A percentile compares a stretch with the other conserved stretches of the same genome.
These are phyloP conservation scores for Bigelowiella natans DNA, from an alignment of 78 protist genomes.

Conservation along the genomic window DNA sequence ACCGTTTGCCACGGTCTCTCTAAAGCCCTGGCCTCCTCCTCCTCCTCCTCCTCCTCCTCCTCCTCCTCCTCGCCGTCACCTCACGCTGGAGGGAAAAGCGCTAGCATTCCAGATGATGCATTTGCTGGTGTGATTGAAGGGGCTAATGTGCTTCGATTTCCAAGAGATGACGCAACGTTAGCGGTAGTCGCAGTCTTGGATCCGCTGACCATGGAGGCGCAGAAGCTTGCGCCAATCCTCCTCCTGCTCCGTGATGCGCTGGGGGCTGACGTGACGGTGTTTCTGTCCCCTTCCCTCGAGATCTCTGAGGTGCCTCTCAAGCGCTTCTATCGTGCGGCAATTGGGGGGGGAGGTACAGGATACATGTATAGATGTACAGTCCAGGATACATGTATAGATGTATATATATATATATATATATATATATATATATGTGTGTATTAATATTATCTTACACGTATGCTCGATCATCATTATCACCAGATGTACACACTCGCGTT, in stretches of 20 bases:
- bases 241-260: not conserved
- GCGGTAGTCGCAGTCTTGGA: not conserved
- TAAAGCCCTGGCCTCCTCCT: no score
- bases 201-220: not conserved
- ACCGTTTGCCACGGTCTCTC: no score
- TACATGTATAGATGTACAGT: not conserved
- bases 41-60: no score
- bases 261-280: not conserved
- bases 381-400: not conserved
- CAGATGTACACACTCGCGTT: no score
- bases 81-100: no score
- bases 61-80: no score
- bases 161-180: no score
- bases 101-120: no score
- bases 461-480: no score
- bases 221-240: not conserved
- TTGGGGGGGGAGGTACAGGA: not conserved
- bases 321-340: not conserved
- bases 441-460: not conserved
- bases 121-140: no score
- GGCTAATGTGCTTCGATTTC: no score
- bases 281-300: not conserved
- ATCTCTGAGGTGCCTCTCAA: not conserved
- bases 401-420: not conserved
- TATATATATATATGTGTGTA: not conserved